Evolutionary conservation across 192 early-diverging fungal genomes (phyloP).

Genomic region (Entomortierella chlamydospora): DNA sequence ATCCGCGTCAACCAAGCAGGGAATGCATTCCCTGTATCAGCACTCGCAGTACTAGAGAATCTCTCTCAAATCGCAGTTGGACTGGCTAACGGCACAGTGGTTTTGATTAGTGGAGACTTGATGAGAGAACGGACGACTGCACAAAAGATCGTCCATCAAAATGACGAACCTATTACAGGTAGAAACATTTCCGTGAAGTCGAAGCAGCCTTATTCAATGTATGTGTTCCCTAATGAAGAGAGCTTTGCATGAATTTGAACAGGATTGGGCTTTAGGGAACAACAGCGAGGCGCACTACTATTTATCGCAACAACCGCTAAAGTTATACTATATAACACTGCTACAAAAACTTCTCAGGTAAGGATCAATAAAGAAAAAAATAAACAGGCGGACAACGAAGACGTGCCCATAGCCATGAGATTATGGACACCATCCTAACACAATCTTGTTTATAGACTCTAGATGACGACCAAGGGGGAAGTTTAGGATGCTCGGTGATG

Average conservation of each 20-base stretch:
- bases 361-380: no score
- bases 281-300: conserved; percentile 67
- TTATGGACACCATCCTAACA: background rate
- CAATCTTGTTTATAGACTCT: conserved; percentile 55
- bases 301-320: conserved; percentile 77
- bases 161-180: conserved; percentile 89
- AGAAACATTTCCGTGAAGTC: background rate
- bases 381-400: no score
- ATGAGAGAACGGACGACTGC: conserved; percentile 81
- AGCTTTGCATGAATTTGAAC: background rate
- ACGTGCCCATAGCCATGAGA: background rate
- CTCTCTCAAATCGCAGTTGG: conserved; percentile 92
- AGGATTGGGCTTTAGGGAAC: conserved; percentile 83
- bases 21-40: conserved; percentile 76
- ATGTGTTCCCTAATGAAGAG: background rate
- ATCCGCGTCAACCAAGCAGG: conserved; percentile 76
- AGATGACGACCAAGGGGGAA: conserved; percentile 82
- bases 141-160: conserved; percentile 84
- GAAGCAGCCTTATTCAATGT: background rate
- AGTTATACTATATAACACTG: conserved; percentile 70
- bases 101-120: conserved; percentile 86
- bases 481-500: conserved; percentile 79
- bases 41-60: conserved; percentile 80
- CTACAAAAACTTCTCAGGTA: conserved; percentile 55
- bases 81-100: conserved; percentile 90